Evolutionary conservation across 306 rosid species (phyloP).

Genomic region (Mimosa pudica): DNA sequence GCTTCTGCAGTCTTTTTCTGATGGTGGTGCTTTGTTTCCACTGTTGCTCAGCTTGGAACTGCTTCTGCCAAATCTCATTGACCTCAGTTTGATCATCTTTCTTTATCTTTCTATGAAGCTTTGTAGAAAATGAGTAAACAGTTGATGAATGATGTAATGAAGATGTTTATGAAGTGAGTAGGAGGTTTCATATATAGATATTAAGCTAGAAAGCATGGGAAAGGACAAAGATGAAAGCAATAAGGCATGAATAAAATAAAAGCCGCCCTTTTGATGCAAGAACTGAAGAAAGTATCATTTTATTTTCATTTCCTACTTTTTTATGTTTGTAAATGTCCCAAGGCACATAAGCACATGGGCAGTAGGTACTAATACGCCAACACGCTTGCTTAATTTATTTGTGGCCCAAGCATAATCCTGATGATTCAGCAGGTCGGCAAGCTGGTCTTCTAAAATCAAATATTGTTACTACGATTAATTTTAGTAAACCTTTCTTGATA

Average conservation of each 20-base stretch:
- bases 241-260: slow-evolving; percentile 37
- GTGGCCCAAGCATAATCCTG: background rate
- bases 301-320: background rate
- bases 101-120: slow-evolving; percentile 10
- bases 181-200: slow-evolving; percentile 41
- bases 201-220: slow-evolving; percentile 9
- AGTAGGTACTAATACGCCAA: background rate
- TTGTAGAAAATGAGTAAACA: background rate
- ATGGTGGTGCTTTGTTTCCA: slow-evolving; percentile 36
- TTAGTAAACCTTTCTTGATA: background rate
- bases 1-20: slow-evolving; percentile 38
- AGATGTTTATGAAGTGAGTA: background rate
- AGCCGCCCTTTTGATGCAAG: slow-evolving; percentile 44
- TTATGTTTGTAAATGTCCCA: background rate
- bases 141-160: background rate
- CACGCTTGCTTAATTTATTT: slow-evolving; percentile 9
- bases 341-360: slow-evolving; percentile 21
- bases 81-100: slow-evolving; percentile 82
- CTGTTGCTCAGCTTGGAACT: slow-evolving; percentile 51
- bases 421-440: background rate
- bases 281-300: slow-evolving; percentile 7
- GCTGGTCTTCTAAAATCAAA: background rate
- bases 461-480: background rate
- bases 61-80: slow-evolving; percentile 80
- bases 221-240: slow-evolving; percentile 21